These are phyloP conservation scores for Salix viminalis DNA, from an alignment of 345 rosid genomes.

Conservation along the genomic window DNA sequence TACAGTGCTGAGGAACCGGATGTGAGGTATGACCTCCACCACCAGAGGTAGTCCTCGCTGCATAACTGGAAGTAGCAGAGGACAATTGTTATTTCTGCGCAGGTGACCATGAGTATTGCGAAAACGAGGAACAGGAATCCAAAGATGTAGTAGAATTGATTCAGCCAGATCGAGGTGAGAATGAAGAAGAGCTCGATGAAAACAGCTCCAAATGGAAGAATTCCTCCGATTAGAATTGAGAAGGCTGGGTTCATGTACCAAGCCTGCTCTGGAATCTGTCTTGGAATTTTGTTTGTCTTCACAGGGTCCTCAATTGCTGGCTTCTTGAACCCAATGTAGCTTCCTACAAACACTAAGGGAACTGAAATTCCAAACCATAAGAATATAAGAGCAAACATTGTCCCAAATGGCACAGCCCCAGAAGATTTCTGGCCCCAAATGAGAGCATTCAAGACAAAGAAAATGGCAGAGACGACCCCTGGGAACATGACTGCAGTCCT, in stretches of 20 bases:
- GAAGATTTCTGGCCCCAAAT: slow-evolving; percentile 87
- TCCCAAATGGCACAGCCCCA: slow-evolving; percentile 81
- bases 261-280: slow-evolving; percentile 80
- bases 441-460: slow-evolving; percentile 66
- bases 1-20: slow-evolving; percentile 74
- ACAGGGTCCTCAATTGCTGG: slow-evolving; percentile 71
- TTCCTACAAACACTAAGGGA: slow-evolving; percentile 65
- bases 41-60: slow-evolving; percentile 80
- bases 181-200: slow-evolving; percentile 85
- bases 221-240: slow-evolving; percentile 72
- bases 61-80: slow-evolving; percentile 83
- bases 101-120: slow-evolving; percentile 60
- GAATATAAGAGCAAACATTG: slow-evolving; percentile 75
- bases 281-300: slow-evolving; percentile 75
- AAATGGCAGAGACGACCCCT: slow-evolving; percentile 53
- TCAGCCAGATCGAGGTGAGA: slow-evolving; percentile 86
- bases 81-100: slow-evolving; percentile 69
- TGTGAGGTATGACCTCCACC: slow-evolving; percentile 92
- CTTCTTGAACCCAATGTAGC: slow-evolving; percentile 64
- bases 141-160: slow-evolving; percentile 82
- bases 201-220: slow-evolving; percentile 76
- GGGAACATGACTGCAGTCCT: slow-evolving; percentile 75
- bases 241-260: slow-evolving; percentile 84
- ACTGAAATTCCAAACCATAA: slow-evolving; percentile 81
- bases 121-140: slow-evolving; percentile 79